A percentile compares a stretch with the other conserved stretches of the same genome.
These are phyloP conservation scores for Fusarium torreyae DNA, from an alignment of 2,329 filamentous ascomycete genomes.

Conservation along the genomic window DNA sequence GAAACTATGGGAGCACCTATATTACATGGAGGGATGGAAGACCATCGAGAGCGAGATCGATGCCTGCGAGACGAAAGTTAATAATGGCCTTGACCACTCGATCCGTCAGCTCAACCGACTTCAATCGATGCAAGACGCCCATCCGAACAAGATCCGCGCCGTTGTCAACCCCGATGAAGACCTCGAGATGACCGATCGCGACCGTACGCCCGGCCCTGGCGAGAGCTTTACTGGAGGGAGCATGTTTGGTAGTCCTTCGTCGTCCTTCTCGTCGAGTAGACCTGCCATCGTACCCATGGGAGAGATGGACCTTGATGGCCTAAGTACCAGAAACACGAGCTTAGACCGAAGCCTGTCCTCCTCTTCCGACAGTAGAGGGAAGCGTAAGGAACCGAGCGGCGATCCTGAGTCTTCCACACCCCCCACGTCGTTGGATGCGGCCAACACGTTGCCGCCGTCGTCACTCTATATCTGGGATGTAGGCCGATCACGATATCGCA, in stretches of 20 bases:
- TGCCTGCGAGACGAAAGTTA: conserved; percentile 74
- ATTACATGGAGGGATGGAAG: conserved; percentile 89
- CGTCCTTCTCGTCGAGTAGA: conserved; percentile 52
- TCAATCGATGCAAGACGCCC: conserved; percentile 63
- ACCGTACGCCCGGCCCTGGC: conserved; percentile 48
- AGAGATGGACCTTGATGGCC: conserved; percentile 52
- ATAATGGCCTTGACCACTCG: conserved; percentile 59
- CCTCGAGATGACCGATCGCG: conserved; percentile 62
- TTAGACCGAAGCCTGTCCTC: conserved; percentile 51
- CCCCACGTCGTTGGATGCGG: conserved; percentile 51
- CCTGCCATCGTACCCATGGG: conserved; percentile 46
- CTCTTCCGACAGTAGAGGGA: conserved; percentile 53
- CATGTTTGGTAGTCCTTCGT: conserved; percentile 55
- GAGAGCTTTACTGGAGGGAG: conserved; percentile 49
- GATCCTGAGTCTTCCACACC: conserved; percentile 53
- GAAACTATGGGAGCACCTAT: conserved; percentile 88
- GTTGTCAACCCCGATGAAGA: conserved; percentile 66
- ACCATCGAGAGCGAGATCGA: conserved; percentile 76
- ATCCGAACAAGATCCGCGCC: conserved; percentile 69
- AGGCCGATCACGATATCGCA: conserved; percentile 67
- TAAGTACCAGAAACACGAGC: conserved; percentile 49
- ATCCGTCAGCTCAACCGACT: conserved; percentile 61
- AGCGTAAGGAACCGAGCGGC: conserved; percentile 56
- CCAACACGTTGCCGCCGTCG: conserved; percentile 58
- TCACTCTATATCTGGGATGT: conserved; percentile 67